Conservation (phyloP, 1,284 basidiomycete species). For the Melanopsichium pennsylvanicum region DNA sequence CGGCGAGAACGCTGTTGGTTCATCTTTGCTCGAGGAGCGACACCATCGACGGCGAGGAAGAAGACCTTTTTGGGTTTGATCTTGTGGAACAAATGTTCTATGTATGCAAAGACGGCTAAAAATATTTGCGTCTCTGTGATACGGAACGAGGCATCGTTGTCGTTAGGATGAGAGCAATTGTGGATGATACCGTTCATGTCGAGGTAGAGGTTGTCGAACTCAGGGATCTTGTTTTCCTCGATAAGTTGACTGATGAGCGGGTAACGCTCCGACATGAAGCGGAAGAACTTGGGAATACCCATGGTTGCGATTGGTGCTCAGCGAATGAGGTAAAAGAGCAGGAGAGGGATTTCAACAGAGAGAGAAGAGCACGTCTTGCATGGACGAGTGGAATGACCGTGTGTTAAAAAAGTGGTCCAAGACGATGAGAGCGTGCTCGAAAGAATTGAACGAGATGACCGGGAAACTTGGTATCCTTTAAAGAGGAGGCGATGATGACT, state of each 20-base stretch:
- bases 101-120: slow-evolving; percentile 93
- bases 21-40: slow-evolving; percentile 99
- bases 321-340: background rate
- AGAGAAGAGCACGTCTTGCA: background rate
- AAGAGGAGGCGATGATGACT: slow-evolving; percentile 4
- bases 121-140: slow-evolving; percentile 93
- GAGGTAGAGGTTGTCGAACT: slow-evolving; percentile 84
- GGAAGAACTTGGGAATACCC: slow-evolving; percentile 70
- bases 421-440: background rate
- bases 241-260: slow-evolving; percentile 97
- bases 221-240: slow-evolving; percentile 94
- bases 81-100: slow-evolving; percentile 94
- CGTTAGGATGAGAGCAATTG: slow-evolving; percentile 78
- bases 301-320: slow-evolving; percentile 18
- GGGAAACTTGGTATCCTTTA: background rate
- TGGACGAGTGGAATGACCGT: background rate
- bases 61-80: slow-evolving; percentile 90
- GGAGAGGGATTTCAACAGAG: background rate
- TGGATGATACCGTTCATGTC: slow-evolving; percentile 99
- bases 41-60: slow-evolving; percentile 98
- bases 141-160: slow-evolving; percentile 93
- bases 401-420: background rate
- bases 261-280: slow-evolving; percentile 83
- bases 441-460: background rate
- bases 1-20: slow-evolving; percentile 87